These are phyloP conservation scores for Trichoderma hamatum DNA, from an alignment of 2,329 filamentous ascomycete genomes.

Conservation along the genomic window DNA sequence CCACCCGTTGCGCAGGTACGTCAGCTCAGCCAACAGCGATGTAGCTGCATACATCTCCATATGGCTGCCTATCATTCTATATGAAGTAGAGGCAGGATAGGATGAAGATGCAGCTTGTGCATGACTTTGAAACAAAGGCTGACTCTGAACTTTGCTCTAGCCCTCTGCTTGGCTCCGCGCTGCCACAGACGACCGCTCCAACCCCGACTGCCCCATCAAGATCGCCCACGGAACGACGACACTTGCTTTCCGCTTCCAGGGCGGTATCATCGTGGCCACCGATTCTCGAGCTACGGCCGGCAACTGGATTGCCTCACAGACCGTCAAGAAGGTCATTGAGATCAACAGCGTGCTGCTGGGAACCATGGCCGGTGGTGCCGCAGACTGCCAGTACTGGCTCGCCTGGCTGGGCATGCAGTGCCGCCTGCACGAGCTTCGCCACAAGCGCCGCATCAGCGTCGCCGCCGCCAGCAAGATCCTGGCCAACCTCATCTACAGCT, in stretches of 20 bases:
- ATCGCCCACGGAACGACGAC: constrained; percentile 98
- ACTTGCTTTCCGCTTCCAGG: constrained; percentile 95
- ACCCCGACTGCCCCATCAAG: constrained; percentile 98
- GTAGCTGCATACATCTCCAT: neutral
- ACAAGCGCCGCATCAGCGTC: constrained; percentile 98
- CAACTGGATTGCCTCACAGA: constrained; percentile 99
- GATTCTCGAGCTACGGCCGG: constrained; percentile 96
- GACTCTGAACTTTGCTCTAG: constrained; percentile 49
- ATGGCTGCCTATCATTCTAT: neutral
- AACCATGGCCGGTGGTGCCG: constrained; percentile 97
- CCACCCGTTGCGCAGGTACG: constrained; percentile 88
- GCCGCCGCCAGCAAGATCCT: constrained; percentile 98
- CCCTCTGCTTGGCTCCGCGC: constrained; percentile 93
- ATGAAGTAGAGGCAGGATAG: neutral
- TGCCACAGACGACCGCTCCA: constrained; percentile 94
- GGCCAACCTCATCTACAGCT: constrained; percentile 95
- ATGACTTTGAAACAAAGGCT: neutral
- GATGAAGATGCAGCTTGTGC: neutral
- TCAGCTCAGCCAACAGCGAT: constrained; percentile 27
- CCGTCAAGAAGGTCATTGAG: constrained; percentile 99
- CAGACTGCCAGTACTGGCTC: constrained; percentile 99
- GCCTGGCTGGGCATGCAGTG: constrained; percentile 99
- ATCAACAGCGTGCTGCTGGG: constrained; percentile 93
- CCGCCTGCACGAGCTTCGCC: constrained; percentile 96
- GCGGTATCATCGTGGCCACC: constrained; percentile 96